Conservation (phyloP, 2,329 filamentous ascomycete genomes). For the Cladosporium sp. region DNA sequence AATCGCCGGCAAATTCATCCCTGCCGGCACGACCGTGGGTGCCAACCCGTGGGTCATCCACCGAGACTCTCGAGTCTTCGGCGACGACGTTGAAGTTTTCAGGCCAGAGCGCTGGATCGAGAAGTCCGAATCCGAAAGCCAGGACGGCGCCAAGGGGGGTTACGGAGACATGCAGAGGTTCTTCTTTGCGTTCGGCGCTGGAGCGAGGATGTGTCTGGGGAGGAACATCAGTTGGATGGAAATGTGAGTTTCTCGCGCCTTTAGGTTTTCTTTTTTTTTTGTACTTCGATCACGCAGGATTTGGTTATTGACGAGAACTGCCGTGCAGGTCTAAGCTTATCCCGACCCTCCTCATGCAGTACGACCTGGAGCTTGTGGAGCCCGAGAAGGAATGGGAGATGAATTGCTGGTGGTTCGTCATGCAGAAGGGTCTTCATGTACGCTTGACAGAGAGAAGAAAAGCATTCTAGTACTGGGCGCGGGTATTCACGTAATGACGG, state of each 20-base stretch:
- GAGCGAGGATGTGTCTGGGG: constrained; percentile 33
- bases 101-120: constrained; percentile 40
- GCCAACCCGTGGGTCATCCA: constrained; percentile 39
- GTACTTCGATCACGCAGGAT: not conserved
- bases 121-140: constrained; percentile 33
- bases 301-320: too few relatives aligned
- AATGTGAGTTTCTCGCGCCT: constrained; percentile 28
- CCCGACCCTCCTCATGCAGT: constrained; percentile 39
- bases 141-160: constrained; percentile 37
- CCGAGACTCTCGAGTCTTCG: constrained; percentile 32
- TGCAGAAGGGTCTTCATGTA: constrained; percentile 34
- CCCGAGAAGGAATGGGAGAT: constrained; percentile 34
- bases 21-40: constrained; percentile 38
- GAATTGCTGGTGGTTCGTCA: constrained; percentile 36
- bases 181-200: constrained; percentile 40
- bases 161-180: constrained; percentile 29
- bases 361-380: constrained; percentile 37
- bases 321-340: constrained; percentile 33
- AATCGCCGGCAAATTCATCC: constrained; percentile 38
- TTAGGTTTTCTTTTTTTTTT: not conserved
- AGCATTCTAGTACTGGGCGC: not conserved
- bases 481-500: not conserved
- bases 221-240: constrained; percentile 40
- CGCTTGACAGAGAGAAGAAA: constrained; percentile 22
- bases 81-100: constrained; percentile 38